Percentiles rank a stretch among this genome's conserved stretches.
Conservation (phyloP, 2,329 filamentous ascomycete species). For the Xylariaceae sp. region DNA sequence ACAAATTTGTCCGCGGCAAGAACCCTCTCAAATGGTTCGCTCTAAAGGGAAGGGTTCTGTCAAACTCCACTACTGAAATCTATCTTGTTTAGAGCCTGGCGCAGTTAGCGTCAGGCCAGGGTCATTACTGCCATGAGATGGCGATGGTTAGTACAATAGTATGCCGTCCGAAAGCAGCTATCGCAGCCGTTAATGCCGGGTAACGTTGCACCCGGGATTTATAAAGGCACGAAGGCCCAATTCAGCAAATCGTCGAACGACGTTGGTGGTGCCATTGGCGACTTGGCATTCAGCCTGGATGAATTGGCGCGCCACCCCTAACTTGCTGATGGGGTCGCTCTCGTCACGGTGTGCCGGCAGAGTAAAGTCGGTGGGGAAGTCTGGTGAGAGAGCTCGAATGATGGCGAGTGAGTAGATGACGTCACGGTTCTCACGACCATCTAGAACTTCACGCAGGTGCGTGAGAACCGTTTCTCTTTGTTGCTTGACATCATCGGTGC, state of each 20-base stretch:
- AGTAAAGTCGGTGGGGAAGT: slow-evolving; percentile 55
- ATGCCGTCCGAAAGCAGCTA: not conserved
- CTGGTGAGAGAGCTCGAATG: slow-evolving; percentile 67
- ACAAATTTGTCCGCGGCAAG: slow-evolving; percentile 7
- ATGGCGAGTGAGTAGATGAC: slow-evolving; percentile 87
- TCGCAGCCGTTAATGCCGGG: slow-evolving; percentile 8
- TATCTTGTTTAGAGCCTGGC: not conserved
- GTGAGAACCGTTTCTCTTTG: slow-evolving; percentile 62
- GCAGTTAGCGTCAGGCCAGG: not conserved
- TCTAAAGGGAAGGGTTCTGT: not conserved
- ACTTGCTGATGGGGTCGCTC: slow-evolving; percentile 60
- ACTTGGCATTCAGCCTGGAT: slow-evolving; percentile 60
- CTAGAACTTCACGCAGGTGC: slow-evolving; percentile 65
- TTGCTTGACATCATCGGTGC: slow-evolving; percentile 42
- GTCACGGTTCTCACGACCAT: slow-evolving; percentile 81
- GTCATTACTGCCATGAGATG: no score
- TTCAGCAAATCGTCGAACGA: slow-evolving; percentile 65
- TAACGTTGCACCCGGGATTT: slow-evolving; percentile 46
- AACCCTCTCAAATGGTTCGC: not conserved
- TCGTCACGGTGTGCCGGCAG: slow-evolving; percentile 60
- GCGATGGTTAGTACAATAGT: no score
- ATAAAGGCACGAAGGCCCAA: slow-evolving; percentile 60
- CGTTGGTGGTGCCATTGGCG: slow-evolving; percentile 68
- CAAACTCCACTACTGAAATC: not conserved
- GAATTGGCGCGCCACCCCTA: slow-evolving; percentile 67